phyloP scores from a whole-genome alignment of 2,329 filamentous ascomycete genomes.

The Neobulgaria alba region DNA sequence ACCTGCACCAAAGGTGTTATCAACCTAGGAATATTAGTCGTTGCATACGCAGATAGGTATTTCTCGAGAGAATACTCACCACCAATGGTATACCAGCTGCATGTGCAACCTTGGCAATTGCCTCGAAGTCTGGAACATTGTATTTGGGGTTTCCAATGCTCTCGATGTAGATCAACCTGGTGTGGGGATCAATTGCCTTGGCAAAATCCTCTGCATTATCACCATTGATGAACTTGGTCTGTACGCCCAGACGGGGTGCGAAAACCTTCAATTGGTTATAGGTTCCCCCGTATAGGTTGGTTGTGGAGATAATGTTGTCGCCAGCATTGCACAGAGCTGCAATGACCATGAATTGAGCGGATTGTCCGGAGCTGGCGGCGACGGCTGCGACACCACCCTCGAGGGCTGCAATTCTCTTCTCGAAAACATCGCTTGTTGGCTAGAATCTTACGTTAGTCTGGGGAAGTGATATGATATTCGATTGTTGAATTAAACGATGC shows the following conservation, averaged over 20 bases:
- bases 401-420: conserved; percentile 91
- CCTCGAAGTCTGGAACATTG: conserved; percentile 86
- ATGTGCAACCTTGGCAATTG: conserved; percentile 73
- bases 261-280: conserved; percentile 97
- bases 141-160: conserved; percentile 85
- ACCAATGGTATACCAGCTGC: conserved; percentile 49
- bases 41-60: too few species aligned
- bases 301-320: conserved; percentile 88
- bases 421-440: conserved; percentile 92
- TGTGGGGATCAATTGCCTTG: conserved; percentile 80
- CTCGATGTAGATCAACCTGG: conserved; percentile 87
- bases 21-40: conserved; percentile 35
- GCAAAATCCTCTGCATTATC: conserved; percentile 74
- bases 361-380: conserved; percentile 77
- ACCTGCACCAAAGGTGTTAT: conserved; percentile 93
- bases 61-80: conserved; percentile 26
- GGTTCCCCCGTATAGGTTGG: conserved; percentile 87
- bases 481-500: too few species aligned
- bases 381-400: conserved; percentile 86
- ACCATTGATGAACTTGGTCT: conserved; percentile 77
- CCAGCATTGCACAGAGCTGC: conserved; percentile 75
- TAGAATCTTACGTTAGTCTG: conserved; percentile 29
- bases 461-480: too few species aligned
- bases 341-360: conserved; percentile 87
- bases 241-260: conserved; percentile 77